Percentiles rank a stretch among this genome's conserved stretches.
phyloP scores from a whole-genome alignment of 192 early-diverging fungal genomes.

The Coemansia sp. region DNA sequence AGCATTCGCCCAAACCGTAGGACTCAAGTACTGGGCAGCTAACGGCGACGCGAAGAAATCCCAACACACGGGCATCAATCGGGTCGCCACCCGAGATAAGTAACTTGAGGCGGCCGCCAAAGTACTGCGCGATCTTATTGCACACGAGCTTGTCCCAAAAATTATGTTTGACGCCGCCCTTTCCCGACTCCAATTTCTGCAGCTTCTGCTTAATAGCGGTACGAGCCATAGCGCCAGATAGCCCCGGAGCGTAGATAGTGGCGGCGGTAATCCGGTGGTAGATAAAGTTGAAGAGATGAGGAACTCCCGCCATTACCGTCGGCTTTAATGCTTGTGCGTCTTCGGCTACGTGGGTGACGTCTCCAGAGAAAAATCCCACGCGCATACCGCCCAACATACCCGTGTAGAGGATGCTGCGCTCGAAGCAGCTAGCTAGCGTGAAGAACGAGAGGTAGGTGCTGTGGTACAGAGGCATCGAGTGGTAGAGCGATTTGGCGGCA shows the following conservation, averaged over 20 bases:
- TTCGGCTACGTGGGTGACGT: constrained; percentile 69
- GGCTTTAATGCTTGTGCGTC: constrained; percentile 85
- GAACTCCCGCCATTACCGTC: constrained; percentile 86
- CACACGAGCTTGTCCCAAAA: constrained; percentile 88
- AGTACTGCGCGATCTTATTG: constrained; percentile 71
- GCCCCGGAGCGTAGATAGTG: constrained; percentile 61
- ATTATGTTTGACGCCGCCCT: constrained; percentile 63
- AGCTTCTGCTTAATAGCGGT: constrained; percentile 65
- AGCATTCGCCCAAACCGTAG: constrained; percentile 48
- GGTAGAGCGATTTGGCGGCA: constrained; percentile 29
- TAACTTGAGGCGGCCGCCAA: constrained; percentile 72
- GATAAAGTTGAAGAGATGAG: constrained; percentile 86
- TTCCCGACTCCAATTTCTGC: constrained; percentile 55
- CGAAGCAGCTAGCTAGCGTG: constrained; percentile 87
- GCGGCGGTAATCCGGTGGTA: constrained; percentile 73
- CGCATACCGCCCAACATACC: constrained; percentile 64
- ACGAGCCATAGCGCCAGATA: constrained; percentile 64
- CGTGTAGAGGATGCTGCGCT: constrained; percentile 63
- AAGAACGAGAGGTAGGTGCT: constrained; percentile 71
- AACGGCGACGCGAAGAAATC: constrained; percentile 68
- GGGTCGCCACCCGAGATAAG: constrained; percentile 69
- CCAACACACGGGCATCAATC: constrained; percentile 63
- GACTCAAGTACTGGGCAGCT: constrained; percentile 63
- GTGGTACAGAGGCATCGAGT: constrained; percentile 23
- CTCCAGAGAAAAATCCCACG: constrained; percentile 75